Conservation (phyloP, 2,329 filamentous ascomycete species). For the Penicillium sp. region DNA sequence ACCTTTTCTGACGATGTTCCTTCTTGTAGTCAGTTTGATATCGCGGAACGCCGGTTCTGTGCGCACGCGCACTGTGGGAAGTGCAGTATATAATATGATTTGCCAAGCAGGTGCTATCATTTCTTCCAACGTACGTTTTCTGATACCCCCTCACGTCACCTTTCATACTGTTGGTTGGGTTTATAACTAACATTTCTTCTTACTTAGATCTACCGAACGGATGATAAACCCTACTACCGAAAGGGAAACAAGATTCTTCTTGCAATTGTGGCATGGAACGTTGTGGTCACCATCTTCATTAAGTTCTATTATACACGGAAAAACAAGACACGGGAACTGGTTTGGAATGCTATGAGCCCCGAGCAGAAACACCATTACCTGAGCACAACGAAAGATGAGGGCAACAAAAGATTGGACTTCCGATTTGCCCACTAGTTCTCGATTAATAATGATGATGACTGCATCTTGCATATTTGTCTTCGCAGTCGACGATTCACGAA, state of each 20-base stretch:
- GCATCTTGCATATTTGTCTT: not conserved
- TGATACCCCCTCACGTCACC: not conserved
- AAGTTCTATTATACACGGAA: constrained; percentile 42
- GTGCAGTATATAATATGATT: constrained; percentile 37
- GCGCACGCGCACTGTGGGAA: constrained; percentile 32
- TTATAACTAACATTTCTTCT: not conserved
- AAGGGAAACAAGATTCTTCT: constrained; percentile 56
- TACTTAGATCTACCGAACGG: constrained; percentile 51
- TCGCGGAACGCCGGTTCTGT: constrained; percentile 33
- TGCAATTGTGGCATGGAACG: constrained; percentile 49
- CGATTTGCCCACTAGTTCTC: constrained; percentile 48
- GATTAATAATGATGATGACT: not conserved
- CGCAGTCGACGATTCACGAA: not conserved
- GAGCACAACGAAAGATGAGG: constrained; percentile 33
- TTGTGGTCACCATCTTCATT: constrained; percentile 50
- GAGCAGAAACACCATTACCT: constrained; percentile 49
- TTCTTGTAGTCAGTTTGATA: constrained; percentile 16
- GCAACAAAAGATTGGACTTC: constrained; percentile 55
- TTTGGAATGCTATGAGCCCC: constrained; percentile 49
- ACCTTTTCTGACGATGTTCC: not conserved
- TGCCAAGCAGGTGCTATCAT: constrained; percentile 35
- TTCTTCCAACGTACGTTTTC: constrained; percentile 27
- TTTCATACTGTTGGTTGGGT: rapidly evolving
- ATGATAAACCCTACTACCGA: constrained; percentile 56
- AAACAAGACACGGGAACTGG: constrained; percentile 52